phyloP scores from a whole-genome alignment of 805 yeast species.

The Scheffersomyces spartinae region DNA sequence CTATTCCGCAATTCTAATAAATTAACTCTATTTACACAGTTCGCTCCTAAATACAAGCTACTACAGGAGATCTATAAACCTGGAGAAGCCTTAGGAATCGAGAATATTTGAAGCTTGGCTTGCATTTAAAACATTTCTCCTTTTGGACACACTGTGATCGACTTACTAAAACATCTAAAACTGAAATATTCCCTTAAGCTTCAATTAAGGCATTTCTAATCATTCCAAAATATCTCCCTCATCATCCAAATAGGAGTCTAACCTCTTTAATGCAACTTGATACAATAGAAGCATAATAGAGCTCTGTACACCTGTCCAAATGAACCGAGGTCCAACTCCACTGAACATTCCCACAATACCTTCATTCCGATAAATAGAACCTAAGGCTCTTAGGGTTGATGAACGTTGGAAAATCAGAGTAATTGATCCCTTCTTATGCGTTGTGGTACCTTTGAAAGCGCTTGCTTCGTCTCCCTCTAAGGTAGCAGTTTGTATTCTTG shows the following conservation, averaged over 20 bases:
- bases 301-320: constrained; percentile 95
- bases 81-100: no score
- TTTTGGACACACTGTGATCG: no score
- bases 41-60: no score
- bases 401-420: constrained; percentile 12
- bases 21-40: no score
- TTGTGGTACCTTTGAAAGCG: constrained; percentile 2
- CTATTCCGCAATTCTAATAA: no score
- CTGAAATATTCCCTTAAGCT: no score
- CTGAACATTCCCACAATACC: constrained; percentile 75
- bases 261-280: constrained; percentile 57
- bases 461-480: constrained; percentile 6
- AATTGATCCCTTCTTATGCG: constrained; percentile 8
- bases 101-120: no score
- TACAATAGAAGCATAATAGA: constrained; percentile 86
- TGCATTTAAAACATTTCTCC: no score
- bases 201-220: no score
- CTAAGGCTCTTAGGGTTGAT: constrained; percentile 21
- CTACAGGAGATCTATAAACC: no score
- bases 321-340: constrained; percentile 93
- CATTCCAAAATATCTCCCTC: no score
- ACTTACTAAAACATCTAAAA: no score
- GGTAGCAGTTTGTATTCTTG: constrained; percentile 87
- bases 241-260: constrained; percentile 19
- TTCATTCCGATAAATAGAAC: constrained; percentile 49